Percentiles rank a stretch among this genome's conserved stretches.
Evolutionary conservation across 495 filamentous ascomycete species (phyloP).

Genomic region (Tirmania nivea): DNA sequence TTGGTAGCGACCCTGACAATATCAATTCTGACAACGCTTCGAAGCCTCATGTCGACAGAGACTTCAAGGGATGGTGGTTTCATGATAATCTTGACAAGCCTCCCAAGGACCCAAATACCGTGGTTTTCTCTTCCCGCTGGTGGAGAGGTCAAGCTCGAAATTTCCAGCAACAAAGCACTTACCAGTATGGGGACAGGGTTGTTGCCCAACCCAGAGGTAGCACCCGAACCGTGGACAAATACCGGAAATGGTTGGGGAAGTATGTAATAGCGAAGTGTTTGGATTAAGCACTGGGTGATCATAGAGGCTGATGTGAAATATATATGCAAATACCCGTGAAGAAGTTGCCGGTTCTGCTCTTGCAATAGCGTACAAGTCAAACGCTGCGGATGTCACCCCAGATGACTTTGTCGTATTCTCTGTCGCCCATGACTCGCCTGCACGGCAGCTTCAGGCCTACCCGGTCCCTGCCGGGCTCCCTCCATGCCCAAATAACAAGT

Average conservation of each 20-base stretch:
- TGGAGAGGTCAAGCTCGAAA: slow-evolving; percentile 28
- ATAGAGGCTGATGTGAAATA: not conserved
- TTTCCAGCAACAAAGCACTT: slow-evolving; percentile 30
- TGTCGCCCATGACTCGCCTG: slow-evolving; percentile 9
- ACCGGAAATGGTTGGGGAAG: slow-evolving; percentile 7
- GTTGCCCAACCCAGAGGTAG: slow-evolving; percentile 3
- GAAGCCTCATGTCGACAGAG: slow-evolving; percentile 8
- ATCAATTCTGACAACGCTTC: slow-evolving; percentile 11
- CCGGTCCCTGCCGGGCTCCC: slow-evolving; percentile 27
- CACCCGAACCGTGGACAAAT: slow-evolving; percentile 9
- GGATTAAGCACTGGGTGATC: not conserved
- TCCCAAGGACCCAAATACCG: slow-evolving; percentile 21
- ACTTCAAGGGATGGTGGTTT: slow-evolving; percentile 11
- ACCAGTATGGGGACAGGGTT: slow-evolving; percentile 23
- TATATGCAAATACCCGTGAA: slow-evolving; percentile 5
- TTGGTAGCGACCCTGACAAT: slow-evolving; percentile 8
- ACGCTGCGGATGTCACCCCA: slow-evolving; percentile 27
- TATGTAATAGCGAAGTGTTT: not conserved
- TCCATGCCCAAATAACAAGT: slow-evolving; percentile 28
- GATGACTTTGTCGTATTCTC: slow-evolving; percentile 34
- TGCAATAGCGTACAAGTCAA: slow-evolving; percentile 31
- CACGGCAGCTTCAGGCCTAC: slow-evolving; percentile 23
- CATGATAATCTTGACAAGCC: slow-evolving; percentile 14
- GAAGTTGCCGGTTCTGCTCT: slow-evolving; percentile 29
- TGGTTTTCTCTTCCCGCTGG: slow-evolving; percentile 30